Percentiles rank a stretch among this genome's conserved stretches.
phyloP scores from a whole-genome alignment of 1,139 yeast species.

The Suhomyces kunorum region DNA sequence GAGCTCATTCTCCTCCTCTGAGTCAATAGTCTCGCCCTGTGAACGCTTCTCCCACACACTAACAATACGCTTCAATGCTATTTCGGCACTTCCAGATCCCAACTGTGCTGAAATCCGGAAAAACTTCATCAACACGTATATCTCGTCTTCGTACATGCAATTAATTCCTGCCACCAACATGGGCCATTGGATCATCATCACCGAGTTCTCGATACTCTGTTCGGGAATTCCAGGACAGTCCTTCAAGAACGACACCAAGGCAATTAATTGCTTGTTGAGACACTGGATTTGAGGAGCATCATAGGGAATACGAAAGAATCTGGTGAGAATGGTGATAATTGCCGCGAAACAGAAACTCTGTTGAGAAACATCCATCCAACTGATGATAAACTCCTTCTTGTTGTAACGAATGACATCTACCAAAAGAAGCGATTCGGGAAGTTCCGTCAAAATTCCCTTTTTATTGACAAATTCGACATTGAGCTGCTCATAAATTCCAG shows the following conservation, averaged over 20 bases:
- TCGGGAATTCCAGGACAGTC: constrained; percentile 15
- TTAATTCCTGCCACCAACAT: constrained; percentile 23
- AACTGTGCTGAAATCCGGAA: constrained; percentile 16
- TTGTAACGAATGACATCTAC: constrained; percentile 16
- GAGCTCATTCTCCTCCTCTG: constrained; percentile 19
- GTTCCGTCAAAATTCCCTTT: constrained; percentile 12
- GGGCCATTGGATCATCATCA: constrained; percentile 26
- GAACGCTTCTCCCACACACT: constrained; percentile 18
- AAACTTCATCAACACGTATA: constrained; percentile 16
- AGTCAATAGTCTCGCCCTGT: constrained; percentile 22
- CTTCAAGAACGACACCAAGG: constrained; percentile 15
- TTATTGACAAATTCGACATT: constrained; percentile 13
- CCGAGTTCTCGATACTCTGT: constrained; percentile 15
- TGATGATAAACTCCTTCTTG: constrained; percentile 13
- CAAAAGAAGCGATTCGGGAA: constrained; percentile 13
- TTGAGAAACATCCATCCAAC: constrained; percentile 24
- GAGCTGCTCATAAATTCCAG: constrained; percentile 14
- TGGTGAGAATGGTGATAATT: constrained; percentile 18
- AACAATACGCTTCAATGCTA: constrained; percentile 17
- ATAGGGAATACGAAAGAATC: constrained; percentile 16
- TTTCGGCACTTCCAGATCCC: constrained; percentile 24
- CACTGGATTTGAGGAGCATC: constrained; percentile 20
- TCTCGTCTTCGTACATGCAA: constrained; percentile 17
- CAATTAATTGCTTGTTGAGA: constrained; percentile 15
- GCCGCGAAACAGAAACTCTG: constrained; percentile 21